Conservation (phyloP, 495 filamentous ascomycete species). For the Penicillium subrubescens region DNA sequence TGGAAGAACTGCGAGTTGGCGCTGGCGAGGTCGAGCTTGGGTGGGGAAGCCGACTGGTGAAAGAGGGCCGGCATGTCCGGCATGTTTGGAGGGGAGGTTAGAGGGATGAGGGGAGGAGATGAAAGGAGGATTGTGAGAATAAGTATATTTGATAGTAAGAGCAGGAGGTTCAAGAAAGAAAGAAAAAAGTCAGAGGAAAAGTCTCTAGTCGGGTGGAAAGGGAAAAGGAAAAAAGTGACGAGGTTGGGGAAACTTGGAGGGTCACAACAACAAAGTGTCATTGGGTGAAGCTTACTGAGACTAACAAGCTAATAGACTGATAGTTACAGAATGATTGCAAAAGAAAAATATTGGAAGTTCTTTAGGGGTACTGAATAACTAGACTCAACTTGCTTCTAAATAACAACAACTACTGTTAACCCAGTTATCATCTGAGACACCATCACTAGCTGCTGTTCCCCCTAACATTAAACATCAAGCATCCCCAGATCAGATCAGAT, state of each 20-base stretch:
- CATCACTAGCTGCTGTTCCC: not conserved
- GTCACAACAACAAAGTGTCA: not conserved
- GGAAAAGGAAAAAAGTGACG: conserved; percentile 10
- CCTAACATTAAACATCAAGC: not conserved
- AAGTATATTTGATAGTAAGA: not conserved
- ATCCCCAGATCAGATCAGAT: not conserved
- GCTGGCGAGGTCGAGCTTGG: conserved; percentile 55
- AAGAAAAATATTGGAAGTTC: not conserved
- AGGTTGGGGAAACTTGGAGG: not conserved
- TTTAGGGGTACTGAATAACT: not conserved
- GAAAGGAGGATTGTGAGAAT: not conserved
- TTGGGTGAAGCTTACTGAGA: not conserved
- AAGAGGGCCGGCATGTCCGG: conserved; percentile 53
- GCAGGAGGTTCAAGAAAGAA: not conserved
- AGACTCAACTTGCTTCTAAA: not conserved
- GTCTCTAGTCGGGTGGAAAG: not conserved
- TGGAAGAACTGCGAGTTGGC: conserved; percentile 66
- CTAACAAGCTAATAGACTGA: not conserved
- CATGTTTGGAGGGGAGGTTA: conserved; percentile 15
- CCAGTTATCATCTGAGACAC: not conserved
- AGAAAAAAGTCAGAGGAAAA: not conserved
- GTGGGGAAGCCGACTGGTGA: conserved; percentile 53
- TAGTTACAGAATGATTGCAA: not conserved
- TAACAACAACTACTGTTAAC: not conserved
- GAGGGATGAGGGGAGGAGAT: not conserved